Evolutionary conservation across 208 protist genomes (phyloP).

Genomic region (Vickermania spadyakhi): DNA sequence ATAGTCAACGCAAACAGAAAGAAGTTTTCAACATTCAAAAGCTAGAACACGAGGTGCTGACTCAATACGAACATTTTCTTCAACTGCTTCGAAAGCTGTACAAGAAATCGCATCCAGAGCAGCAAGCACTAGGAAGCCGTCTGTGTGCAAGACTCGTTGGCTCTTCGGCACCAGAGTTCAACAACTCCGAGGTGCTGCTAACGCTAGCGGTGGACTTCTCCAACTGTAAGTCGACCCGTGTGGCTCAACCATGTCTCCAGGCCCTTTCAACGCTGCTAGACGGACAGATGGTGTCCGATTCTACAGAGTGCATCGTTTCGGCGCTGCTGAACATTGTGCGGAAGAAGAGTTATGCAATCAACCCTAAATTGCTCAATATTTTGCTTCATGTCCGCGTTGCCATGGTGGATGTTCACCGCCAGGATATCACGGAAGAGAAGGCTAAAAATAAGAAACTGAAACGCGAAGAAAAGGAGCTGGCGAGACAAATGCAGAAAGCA

Average conservation of each 20-base stretch:
- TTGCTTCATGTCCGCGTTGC: conserved; percentile 89
- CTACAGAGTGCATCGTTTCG: conserved; percentile 73
- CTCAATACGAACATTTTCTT: conserved; percentile 88
- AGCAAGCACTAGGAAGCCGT: conserved; percentile 89
- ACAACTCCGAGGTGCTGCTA: conserved; percentile 78
- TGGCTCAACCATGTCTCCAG: conserved; percentile 70
- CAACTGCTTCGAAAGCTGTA: conserved; percentile 83
- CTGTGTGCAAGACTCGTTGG: conserved; percentile 66
- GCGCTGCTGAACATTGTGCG: conserved; percentile 82
- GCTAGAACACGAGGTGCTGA: conserved; percentile 86
- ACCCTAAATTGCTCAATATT: conserved; percentile 82
- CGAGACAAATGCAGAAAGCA: conserved; percentile 84
- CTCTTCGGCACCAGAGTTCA: conserved; percentile 81
- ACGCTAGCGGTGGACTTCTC: conserved; percentile 74
- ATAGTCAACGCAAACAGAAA: conserved; percentile 73
- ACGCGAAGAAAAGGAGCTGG: conserved; percentile 89
- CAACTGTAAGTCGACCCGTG: conserved; percentile 82
- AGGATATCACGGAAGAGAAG: conserved; percentile 85
- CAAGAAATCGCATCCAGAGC: conserved; percentile 82
- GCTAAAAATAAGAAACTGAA: conserved; percentile 87
- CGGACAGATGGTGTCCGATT: conserved; percentile 81
- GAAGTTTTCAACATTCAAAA: conserved; percentile 88
- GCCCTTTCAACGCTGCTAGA: conserved; percentile 76
- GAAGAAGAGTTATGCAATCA: conserved; percentile 87
- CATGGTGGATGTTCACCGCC: conserved; percentile 85